Base-by-base conservation (phyloP, 306 rosid genomes). In the Hippophae tibetana region DNA sequence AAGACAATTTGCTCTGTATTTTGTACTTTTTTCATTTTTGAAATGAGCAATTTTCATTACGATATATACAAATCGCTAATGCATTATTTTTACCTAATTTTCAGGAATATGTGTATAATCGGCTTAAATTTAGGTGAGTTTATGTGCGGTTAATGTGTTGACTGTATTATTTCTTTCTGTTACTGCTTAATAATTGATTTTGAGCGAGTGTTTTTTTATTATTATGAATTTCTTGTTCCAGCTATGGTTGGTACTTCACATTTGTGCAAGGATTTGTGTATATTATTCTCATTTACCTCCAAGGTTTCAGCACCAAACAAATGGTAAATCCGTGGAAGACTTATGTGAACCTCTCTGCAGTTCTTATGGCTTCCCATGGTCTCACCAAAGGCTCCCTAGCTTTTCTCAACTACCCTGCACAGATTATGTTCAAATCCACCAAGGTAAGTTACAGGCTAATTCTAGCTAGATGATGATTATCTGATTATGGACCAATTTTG, bases 321-420 rank as follows among this genome's bases (percentile, higher is more conserved):
- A 85, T 92, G 98, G 95, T 92, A 79, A 92, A 92, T 43, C 96
- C 98, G 55, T 92, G 98, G 98, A 87, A 87, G 80, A 92, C 98
- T 42, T 92, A 92, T 64, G 87, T 85, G 69, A 92, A 92, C 79
- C 93, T 92, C 56, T 87, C 98, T 68, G 96, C 82, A 52, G 96
- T 87, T 2, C 84, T 87, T 6, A 87, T 92, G 98, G 96, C 95
- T 26, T 92, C 98, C 1, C 98, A 92, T 83, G 96, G 98, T 62
- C 84, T 92, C 57, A 92, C 98, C 74, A 92, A 92, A 74, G 96
- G 98, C 6, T 87, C 98, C 54, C 63, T 92, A 81, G 98, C 98
- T 63, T 92, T 78, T 63, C 98, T 92, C 42, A 92, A 92, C 68
- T 92, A 92, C 67, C 98, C 98, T 25, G 98, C 98, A n/a, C 98